Base-by-base conservation (phyloP, 345 rosid genomes). In the Gossypium herbaceum region DNA sequence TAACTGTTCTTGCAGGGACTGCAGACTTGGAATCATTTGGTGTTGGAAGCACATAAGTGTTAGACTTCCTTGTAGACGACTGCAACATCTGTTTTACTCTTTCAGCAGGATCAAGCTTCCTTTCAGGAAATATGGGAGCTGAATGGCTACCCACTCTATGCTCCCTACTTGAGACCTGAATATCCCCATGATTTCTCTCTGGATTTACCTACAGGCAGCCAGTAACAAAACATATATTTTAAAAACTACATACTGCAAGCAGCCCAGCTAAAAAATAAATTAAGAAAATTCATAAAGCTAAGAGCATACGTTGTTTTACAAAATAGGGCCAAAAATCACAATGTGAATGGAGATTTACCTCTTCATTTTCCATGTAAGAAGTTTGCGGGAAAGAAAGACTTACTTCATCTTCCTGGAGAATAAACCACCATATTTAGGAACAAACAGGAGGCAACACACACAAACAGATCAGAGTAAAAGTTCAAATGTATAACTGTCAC, bases 121-220 rank as follows among this genome's bases (percentile, higher is more conserved):
- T 86, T 73, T 90, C 98, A 22, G 90, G 84, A 80, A 92, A 82
- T 76, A 96, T 77, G 27, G 99, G 99, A 19, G 97, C 99, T 19
- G 99, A 96, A 84, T 88, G 77, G 79, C 99, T 95, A 73, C 83
- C 82, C 69, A 80, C 71, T 81, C 76, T 85, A 43, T 77, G 87
- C 75, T 84, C 88, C 76, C 92, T 84, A 24, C 70, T 54, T 72
- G 82, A 59, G 55, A 66, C 78, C 13, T 63, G 85, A 67, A 79
- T 13, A 52, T 89, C 93, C 55, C 84, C 92, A 55, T 83, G 81
- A 74, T 51, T 81, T 81, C 82, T 85, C 62, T 88, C 92, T 56
- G 60, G 73, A 73, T 84, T 77, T 68, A 83, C 79, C 98, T 92
- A 80, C 79, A 73, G 67, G 68, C 64, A 67, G n/a, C 65, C 75